A percentile compares a stretch with the other conserved stretches of the same genome.
Conservation (phyloP, 805 yeast genomes). For the Cyberlindnera samutprakarnensis region DNA sequence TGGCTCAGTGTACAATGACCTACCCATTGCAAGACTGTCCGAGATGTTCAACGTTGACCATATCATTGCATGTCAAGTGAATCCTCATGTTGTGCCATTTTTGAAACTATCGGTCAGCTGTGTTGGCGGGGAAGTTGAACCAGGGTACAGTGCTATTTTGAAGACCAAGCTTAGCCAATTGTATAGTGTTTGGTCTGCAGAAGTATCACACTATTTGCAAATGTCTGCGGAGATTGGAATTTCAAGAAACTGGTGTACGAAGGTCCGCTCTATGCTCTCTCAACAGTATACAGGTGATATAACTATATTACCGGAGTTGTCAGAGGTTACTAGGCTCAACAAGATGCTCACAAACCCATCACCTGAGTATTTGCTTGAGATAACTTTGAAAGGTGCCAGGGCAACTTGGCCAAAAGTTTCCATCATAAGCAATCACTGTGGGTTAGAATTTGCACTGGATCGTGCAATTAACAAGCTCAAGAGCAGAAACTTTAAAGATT, state of each 20-base stretch:
- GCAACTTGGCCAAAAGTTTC: constrained; percentile 94
- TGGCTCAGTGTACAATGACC: constrained; percentile 92
- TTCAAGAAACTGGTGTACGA: constrained; percentile 63
- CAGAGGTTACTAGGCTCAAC: constrained; percentile 44
- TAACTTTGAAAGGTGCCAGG: constrained; percentile 74
- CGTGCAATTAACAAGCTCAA: constrained; percentile 63
- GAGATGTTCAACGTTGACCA: constrained; percentile 98
- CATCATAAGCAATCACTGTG: constrained; percentile 80
- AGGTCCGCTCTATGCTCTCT: constrained; percentile 64
- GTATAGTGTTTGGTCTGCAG: constrained; percentile 57
- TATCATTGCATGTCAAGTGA: constrained; percentile 95
- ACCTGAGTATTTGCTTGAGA: constrained; percentile 60
- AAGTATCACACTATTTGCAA: constrained; percentile 70
- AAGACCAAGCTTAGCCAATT: constrained; percentile 44
- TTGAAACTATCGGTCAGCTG: constrained; percentile 59
- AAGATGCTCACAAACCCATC: constrained; percentile 77
- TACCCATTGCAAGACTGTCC: constrained; percentile 82
- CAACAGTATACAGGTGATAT: constrained; percentile 93
- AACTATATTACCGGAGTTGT: constrained; percentile 78
- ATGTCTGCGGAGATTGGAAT: constrained; percentile 71
- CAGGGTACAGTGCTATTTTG: constrained; percentile 47
- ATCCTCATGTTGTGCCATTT: constrained; percentile 91
- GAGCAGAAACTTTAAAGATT: constrained; percentile 45
- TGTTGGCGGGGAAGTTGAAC: constrained; percentile 63
- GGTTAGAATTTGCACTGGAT: constrained; percentile 83